Evolutionary conservation across 202 grass and related monocot species (phyloP).

Genomic region (Saccharum hybrid): DNA sequence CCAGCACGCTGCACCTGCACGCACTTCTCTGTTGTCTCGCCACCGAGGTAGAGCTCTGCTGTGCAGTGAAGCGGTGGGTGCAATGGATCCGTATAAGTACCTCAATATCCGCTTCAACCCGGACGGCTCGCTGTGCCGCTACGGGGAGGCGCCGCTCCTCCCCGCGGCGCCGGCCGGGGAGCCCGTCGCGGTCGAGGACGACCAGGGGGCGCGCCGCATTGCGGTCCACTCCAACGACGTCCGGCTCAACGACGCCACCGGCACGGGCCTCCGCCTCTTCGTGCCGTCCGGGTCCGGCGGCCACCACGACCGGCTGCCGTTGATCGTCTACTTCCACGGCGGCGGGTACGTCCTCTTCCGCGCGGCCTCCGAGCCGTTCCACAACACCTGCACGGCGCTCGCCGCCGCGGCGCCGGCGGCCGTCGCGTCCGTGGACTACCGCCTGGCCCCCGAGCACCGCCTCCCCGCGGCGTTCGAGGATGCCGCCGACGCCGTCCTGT

Average conservation of each 20-base stretch:
- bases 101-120: slow-evolving; percentile 72
- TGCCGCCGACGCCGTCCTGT: slow-evolving; percentile 60
- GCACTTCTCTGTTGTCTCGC: not conserved
- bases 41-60: not conserved
- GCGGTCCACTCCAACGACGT: slow-evolving; percentile 61
- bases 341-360: slow-evolving; percentile 81
- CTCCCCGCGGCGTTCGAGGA: slow-evolving; percentile 83
- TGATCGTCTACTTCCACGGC: slow-evolving; percentile 72
- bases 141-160: slow-evolving; percentile 40
- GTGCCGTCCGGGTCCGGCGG: slow-evolving; percentile 41
- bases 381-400: slow-evolving; percentile 52
- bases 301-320: slow-evolving; percentile 30
- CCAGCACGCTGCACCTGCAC: not conserved
- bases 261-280: slow-evolving; percentile 72
- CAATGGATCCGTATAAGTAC: slow-evolving; percentile 76
- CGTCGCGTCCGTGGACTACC: slow-evolving; percentile 82
- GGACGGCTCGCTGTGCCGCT: slow-evolving; percentile 58
- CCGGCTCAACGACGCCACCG: slow-evolving; percentile 50
- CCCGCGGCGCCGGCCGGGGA: slow-evolving; percentile 56
- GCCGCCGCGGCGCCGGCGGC: slow-evolving; percentile 47
- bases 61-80: not conserved
- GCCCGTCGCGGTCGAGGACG: slow-evolving; percentile 20
- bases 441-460: slow-evolving; percentile 88
- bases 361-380: slow-evolving; percentile 71
- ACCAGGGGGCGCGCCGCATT: slow-evolving; percentile 26